These are phyloP conservation scores for Thelonectria discophora DNA, from an alignment of 2,329 filamentous ascomycete species.

Conservation along the genomic window DNA sequence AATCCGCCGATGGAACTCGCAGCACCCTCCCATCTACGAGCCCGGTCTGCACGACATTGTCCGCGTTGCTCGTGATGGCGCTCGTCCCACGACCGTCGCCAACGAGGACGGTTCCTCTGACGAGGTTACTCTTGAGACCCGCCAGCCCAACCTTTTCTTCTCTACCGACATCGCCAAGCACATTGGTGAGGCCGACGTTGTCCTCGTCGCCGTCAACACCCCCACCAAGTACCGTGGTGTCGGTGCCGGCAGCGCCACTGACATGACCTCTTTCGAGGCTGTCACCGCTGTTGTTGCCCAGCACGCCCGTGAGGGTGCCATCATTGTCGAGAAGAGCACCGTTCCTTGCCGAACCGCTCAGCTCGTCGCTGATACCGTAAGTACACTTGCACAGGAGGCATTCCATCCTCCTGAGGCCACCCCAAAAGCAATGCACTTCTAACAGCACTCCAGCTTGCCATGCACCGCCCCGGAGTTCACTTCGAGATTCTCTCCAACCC, in stretches of 20 bases:
- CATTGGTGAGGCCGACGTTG: slow-evolving; percentile 74
- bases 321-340: slow-evolving; percentile 84
- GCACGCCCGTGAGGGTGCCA: slow-evolving; percentile 71
- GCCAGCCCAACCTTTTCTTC: slow-evolving; percentile 76
- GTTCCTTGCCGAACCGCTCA: slow-evolving; percentile 80
- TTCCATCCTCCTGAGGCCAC: not conserved
- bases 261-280: slow-evolving; percentile 76
- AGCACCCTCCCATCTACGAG: slow-evolving; percentile 79
- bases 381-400: slow-evolving; percentile 31
- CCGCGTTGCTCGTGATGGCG: slow-evolving; percentile 68
- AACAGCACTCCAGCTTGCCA: slow-evolving; percentile 55
- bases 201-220: slow-evolving; percentile 82
- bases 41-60: slow-evolving; percentile 75
- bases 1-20: slow-evolving; percentile 78
- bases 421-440: not conserved
- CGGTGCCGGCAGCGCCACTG: slow-evolving; percentile 75
- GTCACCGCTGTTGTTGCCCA: slow-evolving; percentile 73
- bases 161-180: slow-evolving; percentile 70
- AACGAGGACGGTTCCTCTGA: slow-evolving; percentile 49
- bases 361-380: slow-evolving; percentile 72
- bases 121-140: slow-evolving; percentile 51
- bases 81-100: slow-evolving; percentile 53
- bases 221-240: slow-evolving; percentile 77
- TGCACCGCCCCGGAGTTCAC: slow-evolving; percentile 67
- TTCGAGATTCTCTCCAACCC: slow-evolving; percentile 85